Evolutionary conservation across 495 filamentous ascomycete species (phyloP).

Genomic region (Cercophora scortea): DNA sequence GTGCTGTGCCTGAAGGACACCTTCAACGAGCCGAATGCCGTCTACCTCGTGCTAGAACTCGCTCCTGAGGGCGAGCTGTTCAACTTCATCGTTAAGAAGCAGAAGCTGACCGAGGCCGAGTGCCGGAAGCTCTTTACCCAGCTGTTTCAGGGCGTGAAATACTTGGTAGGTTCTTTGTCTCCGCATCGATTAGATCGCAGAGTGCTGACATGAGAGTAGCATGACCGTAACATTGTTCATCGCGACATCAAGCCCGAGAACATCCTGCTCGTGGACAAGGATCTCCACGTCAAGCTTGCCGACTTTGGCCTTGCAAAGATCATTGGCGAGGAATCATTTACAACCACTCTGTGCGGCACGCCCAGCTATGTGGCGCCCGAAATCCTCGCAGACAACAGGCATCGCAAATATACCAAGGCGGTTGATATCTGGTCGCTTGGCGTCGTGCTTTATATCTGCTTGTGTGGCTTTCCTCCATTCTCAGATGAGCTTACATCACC

Average conservation of each 20-base stretch:
- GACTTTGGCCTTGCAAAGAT: slow-evolving; percentile 99
- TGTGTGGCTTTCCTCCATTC: slow-evolving; percentile 97
- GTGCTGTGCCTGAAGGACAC: slow-evolving; percentile 91
- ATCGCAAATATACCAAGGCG: slow-evolving; percentile 85
- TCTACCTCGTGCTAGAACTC: slow-evolving; percentile 88
- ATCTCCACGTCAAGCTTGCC: slow-evolving; percentile 82
- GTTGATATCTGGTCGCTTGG: slow-evolving; percentile 97
- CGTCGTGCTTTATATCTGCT: slow-evolving; percentile 97
- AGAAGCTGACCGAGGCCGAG: slow-evolving; percentile 78
- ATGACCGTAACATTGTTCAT: slow-evolving; percentile 95
- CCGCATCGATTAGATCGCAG: too few relatives aligned
- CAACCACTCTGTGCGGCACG: slow-evolving; percentile 93
- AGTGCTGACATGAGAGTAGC: slow-evolving; percentile 51
- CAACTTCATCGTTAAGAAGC: slow-evolving; percentile 82
- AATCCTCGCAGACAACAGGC: slow-evolving; percentile 69
- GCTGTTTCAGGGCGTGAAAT: slow-evolving; percentile 88
- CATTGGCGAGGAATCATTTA: slow-evolving; percentile 97
- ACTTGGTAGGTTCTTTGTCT: slow-evolving; percentile 57
- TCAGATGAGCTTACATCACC: slow-evolving; percentile 83
- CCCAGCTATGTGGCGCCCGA: slow-evolving; percentile 96
- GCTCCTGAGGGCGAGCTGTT: slow-evolving; percentile 92
- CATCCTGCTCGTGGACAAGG: slow-evolving; percentile 78
- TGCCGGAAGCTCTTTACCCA: slow-evolving; percentile 82
- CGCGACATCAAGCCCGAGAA: slow-evolving; percentile 99
- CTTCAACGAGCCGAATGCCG: slow-evolving; percentile 83